Conservation (phyloP, 2,329 filamentous ascomycete genomes). For the Clarireedia sp. region DNA sequence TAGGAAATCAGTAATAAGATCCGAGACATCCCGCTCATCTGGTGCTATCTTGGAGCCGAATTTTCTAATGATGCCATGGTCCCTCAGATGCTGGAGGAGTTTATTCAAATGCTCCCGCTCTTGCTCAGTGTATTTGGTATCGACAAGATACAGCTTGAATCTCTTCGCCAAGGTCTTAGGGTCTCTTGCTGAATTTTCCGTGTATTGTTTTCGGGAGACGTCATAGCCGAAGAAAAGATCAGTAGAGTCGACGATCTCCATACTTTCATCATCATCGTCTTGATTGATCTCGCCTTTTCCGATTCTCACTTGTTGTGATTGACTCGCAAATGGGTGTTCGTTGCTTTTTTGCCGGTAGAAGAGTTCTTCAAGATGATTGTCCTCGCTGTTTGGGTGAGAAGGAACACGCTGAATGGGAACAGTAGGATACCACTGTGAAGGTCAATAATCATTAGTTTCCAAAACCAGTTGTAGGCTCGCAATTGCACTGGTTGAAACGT, state of each 20-base stretch:
- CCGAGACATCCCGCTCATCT: neutral
- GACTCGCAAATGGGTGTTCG: neutral
- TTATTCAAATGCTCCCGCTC: neutral
- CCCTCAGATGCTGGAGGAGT: neutral
- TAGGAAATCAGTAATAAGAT: neutral
- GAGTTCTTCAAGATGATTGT: neutral
- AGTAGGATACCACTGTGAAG: neutral
- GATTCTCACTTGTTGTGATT: neutral
- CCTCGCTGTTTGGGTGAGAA: neutral
- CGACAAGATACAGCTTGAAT: neutral
- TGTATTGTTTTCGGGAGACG: neutral
- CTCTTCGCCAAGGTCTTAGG: neutral
- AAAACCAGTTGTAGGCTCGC: too few relatives aligned
- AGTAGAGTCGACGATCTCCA: neutral
- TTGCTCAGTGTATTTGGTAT: neutral
- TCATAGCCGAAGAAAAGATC: constrained; percentile 2
- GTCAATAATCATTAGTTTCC: neutral
- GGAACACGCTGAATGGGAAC: neutral
- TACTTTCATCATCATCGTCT: neutral
- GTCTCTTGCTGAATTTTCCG: neutral
- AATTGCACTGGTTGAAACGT: neutral
- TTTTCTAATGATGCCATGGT: neutral
- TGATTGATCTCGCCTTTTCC: neutral
- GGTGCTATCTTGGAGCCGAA: neutral
- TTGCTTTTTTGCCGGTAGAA: neutral